Evolutionary conservation across 108 stramenopile species (phyloP).

Genomic region (Nannochloropsis salina): DNA sequence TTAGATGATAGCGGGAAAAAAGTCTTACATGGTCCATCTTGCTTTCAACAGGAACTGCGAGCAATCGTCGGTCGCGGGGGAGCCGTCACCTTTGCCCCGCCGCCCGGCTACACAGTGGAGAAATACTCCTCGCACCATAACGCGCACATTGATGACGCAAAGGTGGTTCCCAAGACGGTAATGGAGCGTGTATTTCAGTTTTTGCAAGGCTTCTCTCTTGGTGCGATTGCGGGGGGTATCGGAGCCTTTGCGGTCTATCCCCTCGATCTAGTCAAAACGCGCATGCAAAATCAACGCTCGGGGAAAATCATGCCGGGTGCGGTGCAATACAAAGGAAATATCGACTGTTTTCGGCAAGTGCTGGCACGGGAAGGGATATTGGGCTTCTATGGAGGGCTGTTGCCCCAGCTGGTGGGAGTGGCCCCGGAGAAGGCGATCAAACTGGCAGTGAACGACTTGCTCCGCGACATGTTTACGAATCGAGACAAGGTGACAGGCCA

Average conservation of each 20-base stretch:
- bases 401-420: slow-evolving; percentile 56
- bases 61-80: slow-evolving; percentile 53
- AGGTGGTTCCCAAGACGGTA: neutral
- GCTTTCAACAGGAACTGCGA: slow-evolving; percentile 22
- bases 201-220: slow-evolving; percentile 32
- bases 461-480: slow-evolving; percentile 33
- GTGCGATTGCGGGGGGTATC: slow-evolving; percentile 50
- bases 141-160: neutral
- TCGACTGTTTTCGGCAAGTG: slow-evolving; percentile 54
- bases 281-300: slow-evolving; percentile 55
- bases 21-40: neutral
- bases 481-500: slow-evolving; percentile 31
- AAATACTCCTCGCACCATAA: neutral
- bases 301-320: slow-evolving; percentile 26
- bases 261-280: slow-evolving; percentile 60
- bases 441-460: slow-evolving; percentile 42
- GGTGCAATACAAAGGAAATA: slow-evolving; percentile 38
- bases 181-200: slow-evolving; percentile 27
- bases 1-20: too few species aligned
- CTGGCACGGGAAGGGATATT: slow-evolving; percentile 43
- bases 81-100: slow-evolving; percentile 58
- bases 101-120: slow-evolving; percentile 37
- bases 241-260: slow-evolving; percentile 52
- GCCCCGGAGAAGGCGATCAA: slow-evolving; percentile 60
- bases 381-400: slow-evolving; percentile 58